Percentiles rank a stretch among this genome's conserved stretches.
Evolutionary conservation across 2,329 filamentous ascomycete species (phyloP).

Genomic region (Colletotrichum sp.): DNA sequence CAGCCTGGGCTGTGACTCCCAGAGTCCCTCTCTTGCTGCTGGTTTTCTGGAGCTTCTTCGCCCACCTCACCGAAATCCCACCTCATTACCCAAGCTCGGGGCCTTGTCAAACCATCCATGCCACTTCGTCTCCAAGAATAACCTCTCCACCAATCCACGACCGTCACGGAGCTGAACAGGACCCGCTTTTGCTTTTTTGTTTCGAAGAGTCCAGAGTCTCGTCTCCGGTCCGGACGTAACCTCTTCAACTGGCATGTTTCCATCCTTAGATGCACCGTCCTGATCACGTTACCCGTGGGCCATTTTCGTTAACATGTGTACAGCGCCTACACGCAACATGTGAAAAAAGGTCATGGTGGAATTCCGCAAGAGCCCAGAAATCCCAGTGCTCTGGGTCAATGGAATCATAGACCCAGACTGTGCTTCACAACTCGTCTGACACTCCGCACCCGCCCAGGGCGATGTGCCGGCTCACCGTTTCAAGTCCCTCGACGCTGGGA

Average conservation of each 20-base stretch:
- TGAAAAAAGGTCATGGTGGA: background rate
- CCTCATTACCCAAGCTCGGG: background rate
- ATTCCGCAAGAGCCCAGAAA: background rate
- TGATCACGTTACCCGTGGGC: background rate
- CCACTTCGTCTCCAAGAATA: background rate
- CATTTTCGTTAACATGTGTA: background rate
- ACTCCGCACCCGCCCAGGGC: background rate
- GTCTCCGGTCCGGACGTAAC: background rate
- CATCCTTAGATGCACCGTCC: background rate
- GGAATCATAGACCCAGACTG: background rate
- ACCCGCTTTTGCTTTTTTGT: background rate
- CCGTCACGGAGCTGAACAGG: background rate
- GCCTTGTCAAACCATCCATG: background rate
- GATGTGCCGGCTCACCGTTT: conserved; percentile 2
- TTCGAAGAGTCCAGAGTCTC: background rate
- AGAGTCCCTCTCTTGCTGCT: background rate
- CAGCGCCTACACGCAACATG: background rate
- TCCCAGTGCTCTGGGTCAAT: background rate
- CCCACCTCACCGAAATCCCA: background rate
- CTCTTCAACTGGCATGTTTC: background rate
- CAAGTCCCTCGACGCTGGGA: conserved; percentile 4
- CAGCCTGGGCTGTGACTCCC: background rate
- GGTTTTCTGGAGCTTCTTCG: background rate
- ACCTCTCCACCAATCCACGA: conserved; percentile 3
- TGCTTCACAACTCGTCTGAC: background rate